phyloP scores from a whole-genome alignment of 768 basidiomycete species.

The Pisolithus albus region DNA sequence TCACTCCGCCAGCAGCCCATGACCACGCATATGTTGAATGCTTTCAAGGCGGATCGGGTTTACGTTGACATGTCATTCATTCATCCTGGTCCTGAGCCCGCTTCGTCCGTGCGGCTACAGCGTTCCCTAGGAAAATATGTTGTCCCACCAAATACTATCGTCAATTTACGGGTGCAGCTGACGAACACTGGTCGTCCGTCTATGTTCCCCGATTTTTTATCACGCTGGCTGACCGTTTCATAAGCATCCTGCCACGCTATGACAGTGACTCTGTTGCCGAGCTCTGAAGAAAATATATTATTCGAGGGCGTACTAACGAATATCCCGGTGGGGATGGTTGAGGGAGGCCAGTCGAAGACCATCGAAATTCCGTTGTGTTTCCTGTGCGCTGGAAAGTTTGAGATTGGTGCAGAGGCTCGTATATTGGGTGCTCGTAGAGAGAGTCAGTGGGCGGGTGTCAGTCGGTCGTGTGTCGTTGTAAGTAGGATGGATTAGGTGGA shows the following conservation, averaged over 20 bases:
- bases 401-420: slow-evolving; percentile 34
- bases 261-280: slow-evolving; percentile 45
- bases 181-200: slow-evolving; percentile 64
- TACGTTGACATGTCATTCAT: slow-evolving; percentile 50
- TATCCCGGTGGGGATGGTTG: slow-evolving; percentile 58
- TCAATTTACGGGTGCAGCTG: slow-evolving; percentile 50
- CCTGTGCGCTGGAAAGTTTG: slow-evolving; percentile 62
- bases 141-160: slow-evolving; percentile 54
- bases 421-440: slow-evolving; percentile 14
- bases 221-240: slow-evolving; percentile 7
- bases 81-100: slow-evolving; percentile 20
- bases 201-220: neutral
- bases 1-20: slow-evolving; percentile 74
- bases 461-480: slow-evolving; percentile 13
- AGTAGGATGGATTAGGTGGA: slow-evolving; percentile 1
- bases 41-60: slow-evolving; percentile 62
- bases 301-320: slow-evolving; percentile 61
- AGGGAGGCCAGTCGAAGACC: slow-evolving; percentile 43
- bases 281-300: slow-evolving; percentile 59
- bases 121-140: slow-evolving; percentile 35
- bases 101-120: slow-evolving; percentile 9
- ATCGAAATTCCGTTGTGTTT: slow-evolving; percentile 63
- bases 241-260: slow-evolving; percentile 49
- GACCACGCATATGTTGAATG: slow-evolving; percentile 72
- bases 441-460: slow-evolving; percentile 15